Evolutionary conservation across 2,329 filamentous ascomycete species (phyloP).

Genomic region (Chaetomium sp.): DNA sequence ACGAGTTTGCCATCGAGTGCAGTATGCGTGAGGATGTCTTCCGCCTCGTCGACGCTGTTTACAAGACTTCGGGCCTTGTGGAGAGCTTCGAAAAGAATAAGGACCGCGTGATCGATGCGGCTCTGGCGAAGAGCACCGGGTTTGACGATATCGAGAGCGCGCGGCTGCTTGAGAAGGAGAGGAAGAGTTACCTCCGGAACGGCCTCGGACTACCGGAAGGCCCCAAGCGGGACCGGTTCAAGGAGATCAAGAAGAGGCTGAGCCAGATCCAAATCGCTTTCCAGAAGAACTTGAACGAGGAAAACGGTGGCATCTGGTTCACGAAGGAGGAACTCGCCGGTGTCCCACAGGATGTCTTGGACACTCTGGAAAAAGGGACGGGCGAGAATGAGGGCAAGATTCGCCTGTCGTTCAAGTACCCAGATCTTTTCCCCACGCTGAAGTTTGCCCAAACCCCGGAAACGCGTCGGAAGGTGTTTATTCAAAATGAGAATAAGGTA

Average conservation of each 20-base stretch:
- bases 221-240: conserved; percentile 68
- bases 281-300: conserved; percentile 76
- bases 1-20: conserved; percentile 71
- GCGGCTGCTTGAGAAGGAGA: conserved; percentile 69
- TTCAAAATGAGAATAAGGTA: conserved; percentile 74
- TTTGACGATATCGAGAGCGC: conserved; percentile 56
- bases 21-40: conserved; percentile 80
- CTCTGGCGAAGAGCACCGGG: conserved; percentile 21
- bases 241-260: conserved; percentile 76
- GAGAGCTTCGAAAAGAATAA: conserved; percentile 46
- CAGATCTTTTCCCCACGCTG: conserved; percentile 68
- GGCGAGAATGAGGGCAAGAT: conserved; percentile 65
- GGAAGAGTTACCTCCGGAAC: conserved; percentile 70
- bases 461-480: conserved; percentile 61
- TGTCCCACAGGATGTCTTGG: conserved; percentile 63
- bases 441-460: conserved; percentile 70
- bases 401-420: conserved; percentile 76
- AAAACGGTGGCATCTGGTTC: conserved; percentile 76
- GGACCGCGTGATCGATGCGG: conserved; percentile 34
- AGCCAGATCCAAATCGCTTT: conserved; percentile 68
- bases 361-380: conserved; percentile 63
- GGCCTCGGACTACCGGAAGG: conserved; percentile 66
- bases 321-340: conserved; percentile 66
- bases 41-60: conserved; percentile 54
- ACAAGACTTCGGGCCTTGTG: conserved; percentile 38